Evolutionary conservation across 2,329 filamentous ascomycete species (phyloP).

Genomic region (Hypoxylon sp.): DNA sequence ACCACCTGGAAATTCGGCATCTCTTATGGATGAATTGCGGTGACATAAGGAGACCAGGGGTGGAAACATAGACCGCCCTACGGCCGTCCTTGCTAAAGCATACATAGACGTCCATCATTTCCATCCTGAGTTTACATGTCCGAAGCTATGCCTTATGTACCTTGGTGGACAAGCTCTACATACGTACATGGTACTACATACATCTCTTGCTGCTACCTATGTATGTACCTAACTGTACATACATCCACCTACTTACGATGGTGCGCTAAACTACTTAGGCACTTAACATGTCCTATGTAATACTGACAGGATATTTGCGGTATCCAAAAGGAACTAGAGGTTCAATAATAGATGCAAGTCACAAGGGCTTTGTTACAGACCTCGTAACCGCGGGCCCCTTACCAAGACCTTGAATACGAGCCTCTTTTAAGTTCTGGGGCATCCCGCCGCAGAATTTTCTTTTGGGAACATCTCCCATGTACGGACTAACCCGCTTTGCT

Average conservation of each 20-base stretch:
- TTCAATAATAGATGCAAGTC: slow-evolving; percentile 28
- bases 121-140: slow-evolving; percentile 27
- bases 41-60: slow-evolving; percentile 31
- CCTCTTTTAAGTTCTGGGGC: slow-evolving; percentile 24
- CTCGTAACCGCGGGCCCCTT: slow-evolving; percentile 29
- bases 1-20: slow-evolving; percentile 28
- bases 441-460: slow-evolving; percentile 24
- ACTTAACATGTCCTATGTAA: neutral
- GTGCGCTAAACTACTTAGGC: slow-evolving; percentile 3
- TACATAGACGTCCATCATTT: slow-evolving; percentile 36
- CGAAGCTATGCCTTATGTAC: slow-evolving; percentile 39
- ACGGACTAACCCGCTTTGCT: slow-evolving; percentile 34
- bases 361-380: slow-evolving; percentile 30
- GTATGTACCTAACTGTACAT: neutral
- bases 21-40: slow-evolving; percentile 31
- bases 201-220: neutral
- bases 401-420: slow-evolving; percentile 41
- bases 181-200: neutral
- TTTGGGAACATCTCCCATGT: slow-evolving; percentile 30
- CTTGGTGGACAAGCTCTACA: slow-evolving; percentile 19
- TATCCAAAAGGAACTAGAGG: slow-evolving; percentile 22
- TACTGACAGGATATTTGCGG: slow-evolving; percentile 24
- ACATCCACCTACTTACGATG: neutral
- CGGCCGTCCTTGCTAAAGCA: slow-evolving; percentile 26
- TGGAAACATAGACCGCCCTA: slow-evolving; percentile 34